Evolutionary conservation across 1,284 basidiomycete genomes (phyloP).

Genomic region (Cutaneotrichosporon spelunceum): DNA sequence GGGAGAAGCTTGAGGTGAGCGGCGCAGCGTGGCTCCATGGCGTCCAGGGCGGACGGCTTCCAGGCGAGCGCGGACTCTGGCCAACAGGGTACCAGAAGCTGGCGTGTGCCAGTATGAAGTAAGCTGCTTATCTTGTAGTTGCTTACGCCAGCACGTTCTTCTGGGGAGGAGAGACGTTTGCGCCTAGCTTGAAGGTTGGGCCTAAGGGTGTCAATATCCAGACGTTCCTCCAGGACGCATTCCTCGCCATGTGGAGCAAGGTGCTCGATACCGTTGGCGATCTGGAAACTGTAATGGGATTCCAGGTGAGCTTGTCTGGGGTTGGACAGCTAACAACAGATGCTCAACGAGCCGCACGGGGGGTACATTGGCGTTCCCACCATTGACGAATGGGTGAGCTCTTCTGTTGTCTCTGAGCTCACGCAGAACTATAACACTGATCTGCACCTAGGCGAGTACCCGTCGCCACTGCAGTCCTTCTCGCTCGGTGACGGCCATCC

Average conservation of each 20-base stretch:
- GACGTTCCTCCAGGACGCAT: constrained; percentile 75
- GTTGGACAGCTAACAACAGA: constrained; percentile 52
- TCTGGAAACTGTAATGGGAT: constrained; percentile 78
- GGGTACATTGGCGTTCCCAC: constrained; percentile 83
- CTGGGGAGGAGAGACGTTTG: constrained; percentile 82
- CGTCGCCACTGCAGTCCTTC: constrained; percentile 78
- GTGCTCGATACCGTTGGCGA: constrained; percentile 68
- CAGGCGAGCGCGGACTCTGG: constrained; percentile 72
- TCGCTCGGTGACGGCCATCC: constrained; percentile 76
- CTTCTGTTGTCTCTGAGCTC: background rate
- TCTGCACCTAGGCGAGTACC: constrained; percentile 78
- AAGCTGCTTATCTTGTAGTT: constrained; percentile 35
- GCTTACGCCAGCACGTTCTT: constrained; percentile 63
- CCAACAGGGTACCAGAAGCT: constrained; percentile 81
- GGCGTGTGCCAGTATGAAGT: constrained; percentile 83
- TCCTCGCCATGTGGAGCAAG: constrained; percentile 70
- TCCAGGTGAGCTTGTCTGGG: constrained; percentile 61
- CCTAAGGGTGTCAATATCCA: constrained; percentile 65
- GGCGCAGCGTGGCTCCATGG: constrained; percentile 81
- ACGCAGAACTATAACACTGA: constrained; percentile 81
- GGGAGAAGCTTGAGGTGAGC: constrained; percentile 65
- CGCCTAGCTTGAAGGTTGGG: constrained; percentile 65
- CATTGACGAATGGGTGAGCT: constrained; percentile 67
- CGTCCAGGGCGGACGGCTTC: constrained; percentile 56
- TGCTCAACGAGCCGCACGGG: constrained; percentile 94